Conservation (phyloP, 1,284 basidiomycete species). For the Malassezia cuniculi region DNA sequence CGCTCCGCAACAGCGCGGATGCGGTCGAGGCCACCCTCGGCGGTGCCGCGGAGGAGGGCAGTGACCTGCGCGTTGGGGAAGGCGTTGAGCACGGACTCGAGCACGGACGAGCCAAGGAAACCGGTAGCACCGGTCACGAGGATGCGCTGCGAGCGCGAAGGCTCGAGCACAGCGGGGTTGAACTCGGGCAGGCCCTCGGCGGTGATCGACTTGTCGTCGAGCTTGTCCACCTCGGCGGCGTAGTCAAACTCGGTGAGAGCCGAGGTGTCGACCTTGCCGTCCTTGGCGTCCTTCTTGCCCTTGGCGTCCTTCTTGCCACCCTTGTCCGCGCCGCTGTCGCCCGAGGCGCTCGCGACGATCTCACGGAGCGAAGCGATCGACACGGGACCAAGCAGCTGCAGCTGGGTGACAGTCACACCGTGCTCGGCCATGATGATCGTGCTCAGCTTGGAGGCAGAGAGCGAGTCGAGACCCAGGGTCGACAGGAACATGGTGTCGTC, state of each 20-base stretch:
- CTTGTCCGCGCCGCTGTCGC: no score
- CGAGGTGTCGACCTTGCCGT: slow-evolving; percentile 3
- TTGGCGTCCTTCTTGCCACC: slow-evolving; percentile 4
- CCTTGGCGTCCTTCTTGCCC: background rate
- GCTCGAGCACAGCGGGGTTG: slow-evolving; percentile 1
- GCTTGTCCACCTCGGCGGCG: slow-evolving; percentile 14
- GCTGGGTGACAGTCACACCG: slow-evolving; percentile 13
- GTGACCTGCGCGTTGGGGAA: slow-evolving; percentile 33
- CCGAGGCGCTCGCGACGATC: slow-evolving; percentile 10
- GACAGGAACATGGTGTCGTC: slow-evolving; percentile 18
- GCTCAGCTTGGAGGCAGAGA: slow-evolving; percentile 14
- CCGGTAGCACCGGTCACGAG: slow-evolving; percentile 45
- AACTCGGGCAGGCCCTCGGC: slow-evolving; percentile 16
- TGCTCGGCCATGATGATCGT: slow-evolving; percentile 14
- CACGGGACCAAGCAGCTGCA: slow-evolving; percentile 15
- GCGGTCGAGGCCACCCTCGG: slow-evolving; percentile 37
- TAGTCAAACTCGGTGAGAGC: slow-evolving; percentile 10
- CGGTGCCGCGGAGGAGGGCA: slow-evolving; percentile 44
- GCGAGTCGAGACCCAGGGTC: slow-evolving; percentile 16
- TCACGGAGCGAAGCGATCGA: slow-evolving; percentile 13
- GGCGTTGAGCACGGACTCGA: slow-evolving; percentile 32
- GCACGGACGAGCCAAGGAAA: slow-evolving; percentile 42
- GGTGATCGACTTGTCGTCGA: slow-evolving; percentile 12
- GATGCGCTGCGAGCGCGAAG: slow-evolving; percentile 28
- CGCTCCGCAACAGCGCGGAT: slow-evolving; percentile 17